Base-by-base conservation (phyloP, 192 early-diverging fungal genomes). In the Umbelopsis sp. region DNA sequence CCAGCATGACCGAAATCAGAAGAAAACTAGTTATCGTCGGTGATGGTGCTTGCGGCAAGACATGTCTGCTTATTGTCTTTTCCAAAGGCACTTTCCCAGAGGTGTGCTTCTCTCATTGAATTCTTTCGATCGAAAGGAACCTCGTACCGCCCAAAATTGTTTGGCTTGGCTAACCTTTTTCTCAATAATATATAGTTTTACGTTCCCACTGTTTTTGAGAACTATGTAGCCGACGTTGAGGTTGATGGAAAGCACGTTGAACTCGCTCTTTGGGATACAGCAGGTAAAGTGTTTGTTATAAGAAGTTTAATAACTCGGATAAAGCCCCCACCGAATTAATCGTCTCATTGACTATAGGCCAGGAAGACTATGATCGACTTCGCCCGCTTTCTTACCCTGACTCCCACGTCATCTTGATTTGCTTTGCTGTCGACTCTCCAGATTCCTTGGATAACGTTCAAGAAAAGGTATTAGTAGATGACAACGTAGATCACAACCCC, bases 331-430 rank as follows among this genome's bases (percentile, higher is more conserved):
- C 25, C 3, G 14, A 9, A 25, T 17, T 31, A 38, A 50, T 22
- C 12, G 24, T 25, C 14, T 51, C n/a, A 59, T 12, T 31, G 22
- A 29, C 38, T 29, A 34, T 14, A 75, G 79, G 74, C 38, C 74
- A 80, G 45, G 79, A 80, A 29, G 74, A 80, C 70, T 80, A 80
- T 47, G 79, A 76, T 45, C 91, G 95, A 54, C 85, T 98, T 74
- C 92, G 96, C 47, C 91, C 92, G 29, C 85, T 97, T 45, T 95
- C 93, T 7, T 98, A 98, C 79, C 91, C 95, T 5, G 94, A 94
- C 80, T 90, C 94, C 20, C 88, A 97, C 81, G 93, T 95, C 53
- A 92, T 99, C 65, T 81, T 99, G 65, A 93, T 99, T 77, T 94
- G 93, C 80, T 98, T 95, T 74, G 89, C 93, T 47, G 88, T 98